Percentiles rank a stretch among this genome's conserved stretches.
Evolutionary conservation across 148 eudicot genomes (phyloP).

Genomic region (Vaccinium darrowii): DNA sequence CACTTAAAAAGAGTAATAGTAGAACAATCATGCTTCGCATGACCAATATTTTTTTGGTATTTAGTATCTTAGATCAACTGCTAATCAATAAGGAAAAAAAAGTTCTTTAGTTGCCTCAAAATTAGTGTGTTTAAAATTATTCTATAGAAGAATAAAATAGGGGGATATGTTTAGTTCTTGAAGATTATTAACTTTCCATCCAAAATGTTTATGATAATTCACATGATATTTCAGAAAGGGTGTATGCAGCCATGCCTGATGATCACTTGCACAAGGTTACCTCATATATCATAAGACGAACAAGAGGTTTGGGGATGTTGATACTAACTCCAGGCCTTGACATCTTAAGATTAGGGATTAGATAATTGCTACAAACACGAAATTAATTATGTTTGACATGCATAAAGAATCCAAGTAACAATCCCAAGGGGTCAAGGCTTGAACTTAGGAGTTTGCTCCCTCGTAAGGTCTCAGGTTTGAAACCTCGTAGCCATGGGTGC

Average conservation of each 20-base stretch:
- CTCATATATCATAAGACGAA: not conserved
- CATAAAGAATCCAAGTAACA: too few relatives aligned
- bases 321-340: not conserved
- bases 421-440: too few relatives aligned
- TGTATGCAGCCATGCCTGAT: not conserved
- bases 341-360: not conserved
- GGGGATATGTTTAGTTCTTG: not conserved
- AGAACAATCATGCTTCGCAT: not conserved
- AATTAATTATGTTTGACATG: not conserved
- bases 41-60: not conserved
- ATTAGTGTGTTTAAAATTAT: not conserved
- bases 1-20: not conserved
- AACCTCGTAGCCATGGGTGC: too few relatives aligned
- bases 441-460: too few relatives aligned
- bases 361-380: not conserved
- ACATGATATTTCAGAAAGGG: not conserved
- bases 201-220: not conserved
- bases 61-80: not conserved
- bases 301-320: not conserved
- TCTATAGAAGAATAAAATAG: not conserved
- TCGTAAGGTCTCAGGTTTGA: too few relatives aligned
- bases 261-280: not conserved
- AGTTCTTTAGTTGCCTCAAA: not conserved
- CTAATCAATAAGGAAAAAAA: not conserved
- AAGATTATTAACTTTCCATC: not conserved